Conservation (phyloP, 192 early-diverging fungal species). For the Funneliformis mosseae region DNA sequence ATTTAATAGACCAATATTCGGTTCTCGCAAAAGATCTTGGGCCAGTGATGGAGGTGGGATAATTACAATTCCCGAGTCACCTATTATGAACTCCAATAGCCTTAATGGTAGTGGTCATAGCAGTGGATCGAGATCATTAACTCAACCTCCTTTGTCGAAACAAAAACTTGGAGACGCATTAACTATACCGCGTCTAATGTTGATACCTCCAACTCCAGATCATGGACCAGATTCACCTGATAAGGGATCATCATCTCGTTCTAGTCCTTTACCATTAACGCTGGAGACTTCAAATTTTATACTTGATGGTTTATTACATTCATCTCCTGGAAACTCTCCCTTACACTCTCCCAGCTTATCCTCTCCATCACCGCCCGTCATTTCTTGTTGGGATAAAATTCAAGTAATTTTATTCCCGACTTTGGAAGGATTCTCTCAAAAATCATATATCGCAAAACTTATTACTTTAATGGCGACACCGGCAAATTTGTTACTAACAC, state of each 20-base stretch:
- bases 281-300: neutral
- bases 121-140: neutral
- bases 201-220: slow-evolving; percentile 13
- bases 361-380: slow-evolving; percentile 34
- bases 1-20: neutral
- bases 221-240: neutral
- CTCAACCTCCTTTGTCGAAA: neutral
- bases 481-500: slow-evolving; percentile 50
- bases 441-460: slow-evolving; percentile 49
- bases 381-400: slow-evolving; percentile 33
- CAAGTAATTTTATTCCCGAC: slow-evolving; percentile 56
- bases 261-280: neutral
- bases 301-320: neutral
- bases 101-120: neutral
- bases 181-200: neutral
- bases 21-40: neutral
- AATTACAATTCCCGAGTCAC: neutral
- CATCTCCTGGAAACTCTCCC: neutral
- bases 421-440: slow-evolving; percentile 53
- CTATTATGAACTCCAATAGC: neutral
- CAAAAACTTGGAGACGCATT: neutral
- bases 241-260: neutral
- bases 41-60: neutral
- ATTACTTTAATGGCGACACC: slow-evolving; percentile 56
- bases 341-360: slow-evolving; percentile 25